Conservation (phyloP, 1,284 basidiomycete genomes). For the Takashimella tepidaria region DNA sequence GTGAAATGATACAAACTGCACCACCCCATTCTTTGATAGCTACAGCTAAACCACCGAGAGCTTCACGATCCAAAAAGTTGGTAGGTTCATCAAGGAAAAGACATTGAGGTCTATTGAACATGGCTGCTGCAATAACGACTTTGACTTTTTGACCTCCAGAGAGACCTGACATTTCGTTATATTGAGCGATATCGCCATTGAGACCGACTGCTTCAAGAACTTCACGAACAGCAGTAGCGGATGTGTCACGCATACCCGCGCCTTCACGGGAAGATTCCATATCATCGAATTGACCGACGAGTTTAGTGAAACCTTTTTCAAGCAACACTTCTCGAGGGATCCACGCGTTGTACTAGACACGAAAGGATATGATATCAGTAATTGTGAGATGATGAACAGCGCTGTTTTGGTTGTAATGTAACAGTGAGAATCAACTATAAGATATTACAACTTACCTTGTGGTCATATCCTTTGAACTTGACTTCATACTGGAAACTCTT, state of each 20-base stretch:
- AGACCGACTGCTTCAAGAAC: conserved; percentile 91
- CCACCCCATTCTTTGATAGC: conserved; percentile 96
- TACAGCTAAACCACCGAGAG: conserved; percentile 73
- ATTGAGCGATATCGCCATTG: conserved; percentile 94
- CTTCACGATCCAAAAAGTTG: conserved; percentile 79
- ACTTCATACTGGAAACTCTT: conserved; percentile 93
- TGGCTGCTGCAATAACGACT: conserved; percentile 86
- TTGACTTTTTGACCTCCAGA: conserved; percentile 98
- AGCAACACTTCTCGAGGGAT: conserved; percentile 84
- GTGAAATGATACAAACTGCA: conserved; percentile 95
- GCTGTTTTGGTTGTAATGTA: too few relatives aligned
- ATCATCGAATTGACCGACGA: conserved; percentile 94
- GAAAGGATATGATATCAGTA: too few relatives aligned
- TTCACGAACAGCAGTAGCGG: conserved; percentile 72
- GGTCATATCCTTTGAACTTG: conserved; percentile 93
- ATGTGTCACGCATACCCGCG: conserved; percentile 79
- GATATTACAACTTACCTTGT: conserved; percentile 53
- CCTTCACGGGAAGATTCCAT: conserved; percentile 91
- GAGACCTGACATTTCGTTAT: conserved; percentile 88
- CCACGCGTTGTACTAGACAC: conserved; percentile 76
- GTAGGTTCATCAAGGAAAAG: conserved; percentile 77
- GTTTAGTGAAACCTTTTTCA: conserved; percentile 82
- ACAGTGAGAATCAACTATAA: background rate
- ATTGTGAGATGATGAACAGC: too few relatives aligned
- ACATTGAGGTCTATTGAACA: conserved; percentile 69